Percentiles rank a stretch among this genome's conserved stretches.
phyloP scores from a whole-genome alignment of 2,329 filamentous ascomycete genomes.

The Botrytis cinerea region DNA sequence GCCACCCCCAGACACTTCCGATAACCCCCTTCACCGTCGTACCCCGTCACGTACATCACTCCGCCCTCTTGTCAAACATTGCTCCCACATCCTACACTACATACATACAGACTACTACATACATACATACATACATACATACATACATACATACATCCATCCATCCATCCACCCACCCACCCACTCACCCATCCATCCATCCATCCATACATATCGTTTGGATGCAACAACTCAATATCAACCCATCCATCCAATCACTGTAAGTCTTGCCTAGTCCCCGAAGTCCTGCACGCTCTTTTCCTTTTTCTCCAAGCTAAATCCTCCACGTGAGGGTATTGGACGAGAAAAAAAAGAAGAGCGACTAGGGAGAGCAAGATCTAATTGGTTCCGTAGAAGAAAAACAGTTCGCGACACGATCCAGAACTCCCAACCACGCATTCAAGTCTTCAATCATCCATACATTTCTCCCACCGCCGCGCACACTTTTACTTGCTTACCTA shows the following conservation, averaged over 20 bases:
- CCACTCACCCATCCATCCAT: too few species aligned
- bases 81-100: conserved; percentile 6
- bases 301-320: conserved; percentile 9
- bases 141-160: too few species aligned
- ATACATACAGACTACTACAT: background rate
- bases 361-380: conserved; percentile 26
- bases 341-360: background rate
- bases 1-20: background rate
- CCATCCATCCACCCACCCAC: too few species aligned
- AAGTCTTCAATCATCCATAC: conserved; percentile 29
- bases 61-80: conserved; percentile 31
- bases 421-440: conserved; percentile 17
- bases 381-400: conserved; percentile 35
- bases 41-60: conserved; percentile 26
- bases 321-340: conserved; percentile 24
- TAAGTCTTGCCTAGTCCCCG: conserved; percentile 27
- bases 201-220: background rate
- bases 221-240: background rate
- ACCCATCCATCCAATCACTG: conserved; percentile 23
- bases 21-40: conserved; percentile 27
- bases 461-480: conserved; percentile 28
- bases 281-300: conserved; percentile 17
- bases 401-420: conserved; percentile 30
- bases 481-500: conserved; percentile 28
- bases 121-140: too few species aligned